Evolutionary conservation across 2,329 filamentous ascomycete species (phyloP).

Genomic region (Sporothrix variecibatus): DNA sequence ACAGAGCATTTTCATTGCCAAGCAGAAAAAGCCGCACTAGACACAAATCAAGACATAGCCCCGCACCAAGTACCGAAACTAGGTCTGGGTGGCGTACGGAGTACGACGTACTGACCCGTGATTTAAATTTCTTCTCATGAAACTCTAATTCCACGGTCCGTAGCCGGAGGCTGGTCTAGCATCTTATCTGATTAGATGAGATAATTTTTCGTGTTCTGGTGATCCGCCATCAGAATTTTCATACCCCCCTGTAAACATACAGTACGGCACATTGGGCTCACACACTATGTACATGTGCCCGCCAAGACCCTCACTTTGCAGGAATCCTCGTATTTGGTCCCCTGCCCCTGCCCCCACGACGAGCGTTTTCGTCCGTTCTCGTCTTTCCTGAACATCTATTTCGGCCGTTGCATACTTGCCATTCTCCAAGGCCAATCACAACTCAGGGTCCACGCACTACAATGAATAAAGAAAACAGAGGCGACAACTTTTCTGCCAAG

Average conservation of each 20-base stretch:
- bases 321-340: not conserved
- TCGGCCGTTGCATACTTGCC: not conserved
- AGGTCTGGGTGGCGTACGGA: not conserved
- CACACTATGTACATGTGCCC: constrained; percentile 7
- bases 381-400: not conserved
- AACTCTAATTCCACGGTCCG: not conserved
- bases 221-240: constrained; percentile 10
- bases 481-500: not conserved
- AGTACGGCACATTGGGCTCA: not conserved
- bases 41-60: not conserved
- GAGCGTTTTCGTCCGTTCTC: not conserved
- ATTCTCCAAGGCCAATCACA: not conserved
- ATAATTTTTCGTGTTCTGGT: constrained; percentile 18
- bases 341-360: not conserved
- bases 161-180: not conserved
- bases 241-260: not conserved
- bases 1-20: not conserved
- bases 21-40: not conserved
- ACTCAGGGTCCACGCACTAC: not conserved
- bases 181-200: constrained; percentile 29
- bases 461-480: not conserved
- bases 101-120: not conserved
- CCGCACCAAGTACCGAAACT: not conserved
- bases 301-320: not conserved
- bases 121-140: not conserved